Conservation (phyloP, 1,139 yeast genomes). For the Suhomyces taliae region DNA sequence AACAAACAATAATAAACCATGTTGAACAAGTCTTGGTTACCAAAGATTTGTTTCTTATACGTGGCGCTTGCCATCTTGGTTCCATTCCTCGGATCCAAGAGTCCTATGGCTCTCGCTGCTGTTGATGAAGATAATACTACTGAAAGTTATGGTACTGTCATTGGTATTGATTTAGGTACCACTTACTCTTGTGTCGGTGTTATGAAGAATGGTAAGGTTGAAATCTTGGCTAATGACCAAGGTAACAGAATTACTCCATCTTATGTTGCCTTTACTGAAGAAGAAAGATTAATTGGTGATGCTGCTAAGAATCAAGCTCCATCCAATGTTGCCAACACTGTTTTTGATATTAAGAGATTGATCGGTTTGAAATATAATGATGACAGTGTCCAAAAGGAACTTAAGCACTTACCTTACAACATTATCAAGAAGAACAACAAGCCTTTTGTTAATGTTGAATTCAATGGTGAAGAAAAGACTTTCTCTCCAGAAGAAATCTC, state of each 20-base stretch:
- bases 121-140: slow-evolving; percentile 41
- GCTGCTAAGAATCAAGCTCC: slow-evolving; percentile 95
- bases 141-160: slow-evolving; percentile 72
- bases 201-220: slow-evolving; percentile 89
- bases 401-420: slow-evolving; percentile 76
- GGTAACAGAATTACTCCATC: slow-evolving; percentile 96
- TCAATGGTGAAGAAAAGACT: slow-evolving; percentile 56
- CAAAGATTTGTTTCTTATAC: slow-evolving; percentile 19
- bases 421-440: slow-evolving; percentile 71
- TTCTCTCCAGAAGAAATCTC: slow-evolving; percentile 91
- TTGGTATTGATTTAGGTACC: slow-evolving; percentile 89
- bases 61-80: slow-evolving; percentile 20
- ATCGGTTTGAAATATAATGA: slow-evolving; percentile 80
- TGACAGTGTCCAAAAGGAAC: slow-evolving; percentile 75
- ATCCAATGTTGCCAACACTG: slow-evolving; percentile 73
- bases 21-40: slow-evolving; percentile 19
- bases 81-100: slow-evolving; percentile 17
- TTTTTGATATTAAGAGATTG: slow-evolving; percentile 83
- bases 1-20: slow-evolving; percentile 3
- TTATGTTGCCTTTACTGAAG: slow-evolving; percentile 80
- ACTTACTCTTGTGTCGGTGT: slow-evolving; percentile 91
- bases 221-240: slow-evolving; percentile 90
- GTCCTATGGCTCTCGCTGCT: slow-evolving; percentile 27
- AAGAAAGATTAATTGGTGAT: slow-evolving; percentile 89
- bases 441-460: slow-evolving; percentile 76